Base-by-base conservation (phyloP, 345 rosid genomes). In the Eucalyptus erythrocorys region DNA sequence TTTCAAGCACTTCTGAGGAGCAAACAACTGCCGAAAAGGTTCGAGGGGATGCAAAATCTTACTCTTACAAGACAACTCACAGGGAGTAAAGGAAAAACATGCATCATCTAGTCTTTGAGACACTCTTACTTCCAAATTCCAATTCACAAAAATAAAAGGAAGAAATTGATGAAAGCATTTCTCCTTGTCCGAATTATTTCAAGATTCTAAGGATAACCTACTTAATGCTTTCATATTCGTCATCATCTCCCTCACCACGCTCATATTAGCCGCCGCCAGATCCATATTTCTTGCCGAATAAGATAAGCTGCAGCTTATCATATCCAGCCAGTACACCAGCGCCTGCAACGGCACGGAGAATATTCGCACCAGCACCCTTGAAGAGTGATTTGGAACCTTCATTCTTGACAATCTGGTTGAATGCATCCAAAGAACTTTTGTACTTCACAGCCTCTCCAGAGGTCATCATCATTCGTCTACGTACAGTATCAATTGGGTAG, bases 381-480 rank as follows among this genome's bases (percentile, higher is more conserved):
- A 93, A 94, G 53, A 94, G 94, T 13, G 96, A 94, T 87, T 87
- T 93, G 11, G 93, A 5, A 37, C 96, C 95, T 91, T 94, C 96
- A 5, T 94, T 93, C 92, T 93, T 93, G 10, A 94, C 3, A 55
- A 93, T 94, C 89, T 94, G 94, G 27, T 24, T 16, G 85, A 94
- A 94, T 14, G 94, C 95, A 66, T 89, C 93, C 89, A 91, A 3
- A 2, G 96, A 94, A 89, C 94, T 93, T 91, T 91, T 93, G 91
- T 93, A 94, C 88, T 94, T 94, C 61, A 93, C 94, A n/a, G 96
- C 94, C 89, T 94, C 96, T 55, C 96, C 96, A 7, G 96, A 94
- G 21, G 95, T 94, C 96, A 94, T 94, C 96, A 94, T 94, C 96
- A 94, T 94, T 89, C 96, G 92, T 93, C 96, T 93, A 21, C 96